Evolutionary conservation across 2,329 filamentous ascomycete species (phyloP).

Genomic region (Talaromyces islandicus): DNA sequence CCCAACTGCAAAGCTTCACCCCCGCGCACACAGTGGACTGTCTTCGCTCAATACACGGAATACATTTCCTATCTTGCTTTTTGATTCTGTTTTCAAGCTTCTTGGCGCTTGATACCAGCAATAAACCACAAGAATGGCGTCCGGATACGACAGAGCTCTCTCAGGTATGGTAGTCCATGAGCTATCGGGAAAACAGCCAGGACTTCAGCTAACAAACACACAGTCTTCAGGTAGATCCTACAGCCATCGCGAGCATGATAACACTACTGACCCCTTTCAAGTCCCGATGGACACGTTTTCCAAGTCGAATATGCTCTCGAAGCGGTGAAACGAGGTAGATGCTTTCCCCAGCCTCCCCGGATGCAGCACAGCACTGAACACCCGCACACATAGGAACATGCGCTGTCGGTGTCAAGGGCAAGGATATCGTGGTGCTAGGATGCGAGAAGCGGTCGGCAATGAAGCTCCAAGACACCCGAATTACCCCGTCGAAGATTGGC

Average conservation of each 20-base stretch:
- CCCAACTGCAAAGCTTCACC: neutral
- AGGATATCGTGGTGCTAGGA: conserved; percentile 88
- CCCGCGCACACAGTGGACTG: neutral
- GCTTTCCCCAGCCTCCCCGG: neutral
- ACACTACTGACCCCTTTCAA: conserved; percentile 48
- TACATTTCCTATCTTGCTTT: neutral
- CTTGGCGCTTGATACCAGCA: neutral
- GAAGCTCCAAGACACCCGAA: conserved; percentile 98
- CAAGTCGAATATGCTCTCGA: conserved; percentile 99
- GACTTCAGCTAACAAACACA: conserved; percentile 36
- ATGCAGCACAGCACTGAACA: neutral
- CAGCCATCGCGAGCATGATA: conserved; percentile 2
- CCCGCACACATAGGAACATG: conserved; percentile 67
- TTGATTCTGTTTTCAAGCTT: neutral
- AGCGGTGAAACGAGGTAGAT: conserved; percentile 89
- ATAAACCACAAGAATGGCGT: conserved; percentile 58
- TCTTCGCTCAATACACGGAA: neutral
- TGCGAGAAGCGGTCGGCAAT: conserved; percentile 99
- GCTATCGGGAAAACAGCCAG: conserved; percentile 10
- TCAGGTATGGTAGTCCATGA: conserved; percentile 64
- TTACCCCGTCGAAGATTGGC: conserved; percentile 97
- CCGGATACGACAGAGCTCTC: conserved; percentile 97
- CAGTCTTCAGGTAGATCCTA: conserved; percentile 71
- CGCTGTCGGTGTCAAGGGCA: conserved; percentile 94
- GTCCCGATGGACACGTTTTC: conserved; percentile 98